Evolutionary conservation across 2,329 filamentous ascomycete genomes (phyloP).

Genomic region (Aspergillus sp.): DNA sequence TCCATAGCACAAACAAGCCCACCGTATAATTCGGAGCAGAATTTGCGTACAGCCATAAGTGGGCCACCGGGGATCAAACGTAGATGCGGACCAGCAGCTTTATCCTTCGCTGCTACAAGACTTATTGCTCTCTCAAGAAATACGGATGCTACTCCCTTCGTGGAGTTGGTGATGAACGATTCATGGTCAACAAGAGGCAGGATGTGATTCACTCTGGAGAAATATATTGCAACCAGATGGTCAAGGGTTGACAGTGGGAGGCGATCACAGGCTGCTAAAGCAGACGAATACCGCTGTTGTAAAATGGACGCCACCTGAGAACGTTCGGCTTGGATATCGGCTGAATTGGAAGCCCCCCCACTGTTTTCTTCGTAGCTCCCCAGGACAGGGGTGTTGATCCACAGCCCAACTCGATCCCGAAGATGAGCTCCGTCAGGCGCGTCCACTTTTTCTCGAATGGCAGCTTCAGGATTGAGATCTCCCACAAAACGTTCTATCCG

Average conservation of each 20-base stretch:
- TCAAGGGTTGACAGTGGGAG: constrained; percentile 35
- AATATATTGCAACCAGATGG: constrained; percentile 35
- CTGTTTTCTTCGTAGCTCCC: constrained; percentile 9
- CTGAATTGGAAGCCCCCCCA: not conserved
- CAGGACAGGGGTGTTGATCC: constrained; percentile 27
- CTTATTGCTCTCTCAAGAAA: constrained; percentile 42
- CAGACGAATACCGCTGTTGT: constrained; percentile 24
- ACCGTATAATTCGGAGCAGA: constrained; percentile 39
- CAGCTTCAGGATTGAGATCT: constrained; percentile 42
- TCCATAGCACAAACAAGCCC: constrained; percentile 39
- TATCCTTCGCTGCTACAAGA: constrained; percentile 41
- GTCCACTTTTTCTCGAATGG: constrained; percentile 35
- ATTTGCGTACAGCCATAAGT: constrained; percentile 34
- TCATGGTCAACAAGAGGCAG: constrained; percentile 37
- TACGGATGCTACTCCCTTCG: constrained; percentile 27
- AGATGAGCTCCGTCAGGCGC: constrained; percentile 23
- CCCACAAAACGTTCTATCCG: constrained; percentile 38
- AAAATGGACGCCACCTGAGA: constrained; percentile 20
- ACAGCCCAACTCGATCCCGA: constrained; percentile 33
- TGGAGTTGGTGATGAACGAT: constrained; percentile 21
- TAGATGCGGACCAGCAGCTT: constrained; percentile 31
- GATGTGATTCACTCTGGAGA: constrained; percentile 39
- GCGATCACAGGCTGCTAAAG: constrained; percentile 27
- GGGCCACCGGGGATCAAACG: constrained; percentile 31
- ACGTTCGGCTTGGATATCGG: not conserved